phyloP scores from a whole-genome alignment of 192 early-diverging fungal species.

The Rhizophagus sp. region DNA sequence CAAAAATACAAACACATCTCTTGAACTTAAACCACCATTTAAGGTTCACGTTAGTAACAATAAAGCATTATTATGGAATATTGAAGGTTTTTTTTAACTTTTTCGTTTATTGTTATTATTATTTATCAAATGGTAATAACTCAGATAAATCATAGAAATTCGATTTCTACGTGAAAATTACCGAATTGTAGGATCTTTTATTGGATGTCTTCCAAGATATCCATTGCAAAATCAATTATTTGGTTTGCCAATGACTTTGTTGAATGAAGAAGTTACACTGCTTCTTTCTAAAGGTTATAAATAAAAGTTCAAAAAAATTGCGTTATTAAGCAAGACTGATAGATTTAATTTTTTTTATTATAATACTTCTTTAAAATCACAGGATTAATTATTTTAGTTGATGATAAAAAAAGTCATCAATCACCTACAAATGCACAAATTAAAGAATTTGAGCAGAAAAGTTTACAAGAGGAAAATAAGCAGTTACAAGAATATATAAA shows the following conservation, averaged over 20 bases:
- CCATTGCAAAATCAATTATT: slow-evolving; percentile 80
- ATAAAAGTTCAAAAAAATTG: no score
- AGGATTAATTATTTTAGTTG: slow-evolving; percentile 29
- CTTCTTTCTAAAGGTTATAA: slow-evolving; percentile 45
- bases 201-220: slow-evolving; percentile 66
- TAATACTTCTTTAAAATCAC: neutral
- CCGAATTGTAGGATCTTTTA: slow-evolving; percentile 66
- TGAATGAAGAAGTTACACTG: slow-evolving; percentile 71
- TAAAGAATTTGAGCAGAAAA: slow-evolving; percentile 13
- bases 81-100: neutral
- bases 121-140: neutral
- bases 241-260: slow-evolving; percentile 69
- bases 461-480: neutral
- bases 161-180: slow-evolving; percentile 49
- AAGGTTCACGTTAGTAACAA: slow-evolving; percentile 13
- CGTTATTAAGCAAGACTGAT: no score
- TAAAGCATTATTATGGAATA: slow-evolving; percentile 23
- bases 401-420: slow-evolving; percentile 16
- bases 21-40: neutral
- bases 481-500: slow-evolving; percentile 20
- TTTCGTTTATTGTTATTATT: no score
- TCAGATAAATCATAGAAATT: neutral
- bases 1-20: no score
- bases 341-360: no score
- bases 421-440: slow-evolving; percentile 14